A percentile compares a stretch with the other conserved stretches of the same genome.
Evolutionary conservation across 768 basidiomycete genomes (phyloP).

Genomic region (Tricholoma furcatifolium): DNA sequence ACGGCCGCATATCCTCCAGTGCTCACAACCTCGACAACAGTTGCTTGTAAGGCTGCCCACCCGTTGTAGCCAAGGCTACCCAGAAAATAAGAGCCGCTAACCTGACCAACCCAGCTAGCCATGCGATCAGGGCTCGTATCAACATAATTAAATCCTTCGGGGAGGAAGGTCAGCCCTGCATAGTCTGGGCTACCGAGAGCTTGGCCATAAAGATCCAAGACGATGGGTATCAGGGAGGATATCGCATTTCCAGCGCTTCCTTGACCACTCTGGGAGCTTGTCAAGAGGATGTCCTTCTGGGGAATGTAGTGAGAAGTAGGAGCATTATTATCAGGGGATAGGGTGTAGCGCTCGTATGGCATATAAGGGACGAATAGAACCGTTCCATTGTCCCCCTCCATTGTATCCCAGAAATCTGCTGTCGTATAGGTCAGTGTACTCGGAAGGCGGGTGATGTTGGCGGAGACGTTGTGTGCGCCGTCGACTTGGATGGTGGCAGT

Average conservation of each 20-base stretch:
- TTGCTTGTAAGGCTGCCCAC: slow-evolving; percentile 13
- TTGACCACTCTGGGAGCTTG: background rate
- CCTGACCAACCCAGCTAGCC: slow-evolving; percentile 14
- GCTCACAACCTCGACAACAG: slow-evolving; percentile 13
- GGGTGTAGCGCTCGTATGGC: slow-evolving; percentile 14
- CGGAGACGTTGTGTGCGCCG: background rate
- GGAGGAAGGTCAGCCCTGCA: background rate
- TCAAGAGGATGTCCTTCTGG: background rate
- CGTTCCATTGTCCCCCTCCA: background rate
- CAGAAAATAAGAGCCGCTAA: slow-evolving; percentile 17
- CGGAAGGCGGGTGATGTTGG: background rate
- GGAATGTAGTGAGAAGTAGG: slow-evolving; percentile 12
- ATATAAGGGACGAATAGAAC: background rate
- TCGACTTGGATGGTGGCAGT: background rate
- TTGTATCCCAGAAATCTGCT: background rate
- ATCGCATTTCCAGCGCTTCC: slow-evolving; percentile 12
- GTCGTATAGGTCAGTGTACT: background rate
- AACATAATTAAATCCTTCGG: slow-evolving; percentile 4
- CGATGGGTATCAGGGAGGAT: background rate
- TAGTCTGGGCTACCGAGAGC: background rate
- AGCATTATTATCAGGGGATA: slow-evolving; percentile 1
- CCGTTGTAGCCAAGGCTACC: slow-evolving; percentile 18
- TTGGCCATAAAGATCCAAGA: background rate
- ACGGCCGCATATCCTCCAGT: slow-evolving; percentile 15
- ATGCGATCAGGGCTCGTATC: background rate